These are phyloP conservation scores for Flaveria sonorensis DNA, from an alignment of 129 eudicot species.

Conservation along the genomic window DNA sequence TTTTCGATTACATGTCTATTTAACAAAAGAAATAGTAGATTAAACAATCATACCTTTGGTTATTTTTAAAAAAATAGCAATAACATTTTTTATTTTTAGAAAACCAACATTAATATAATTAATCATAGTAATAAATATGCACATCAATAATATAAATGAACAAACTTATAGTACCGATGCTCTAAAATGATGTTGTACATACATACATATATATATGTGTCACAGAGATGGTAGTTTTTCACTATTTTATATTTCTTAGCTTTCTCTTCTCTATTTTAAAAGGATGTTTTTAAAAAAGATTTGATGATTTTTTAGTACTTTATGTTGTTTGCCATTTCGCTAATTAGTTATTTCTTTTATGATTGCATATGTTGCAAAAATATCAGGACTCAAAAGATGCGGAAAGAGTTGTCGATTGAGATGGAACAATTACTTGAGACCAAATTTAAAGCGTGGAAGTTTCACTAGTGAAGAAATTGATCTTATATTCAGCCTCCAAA, in stretches of 20 bases:
- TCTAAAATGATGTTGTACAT: not conserved
- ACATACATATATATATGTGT: no score
- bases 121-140: no score
- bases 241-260: no score
- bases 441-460: conserved; percentile 23
- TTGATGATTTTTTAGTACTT: not conserved
- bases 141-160: no score
- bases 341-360: not conserved
- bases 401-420: conserved; percentile 29
- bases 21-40: not conserved
- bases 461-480: conserved; percentile 17
- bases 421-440: conserved; percentile 25
- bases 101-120: no score
- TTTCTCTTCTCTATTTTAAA: no score
- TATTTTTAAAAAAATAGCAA: no score
- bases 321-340: not conserved
- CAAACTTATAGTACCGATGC: no score
- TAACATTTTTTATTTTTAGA: no score
- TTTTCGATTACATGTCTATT: not conserved
- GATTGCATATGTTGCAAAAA: not conserved
- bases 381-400: conserved; percentile 27
- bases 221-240: no score
- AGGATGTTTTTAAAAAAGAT: not conserved
- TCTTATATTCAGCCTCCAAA: not conserved
- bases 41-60: not conserved